Evolutionary conservation across 352 stramenopile genomes (phyloP).

Genomic region (Globisporangium acanthophoron): DNA sequence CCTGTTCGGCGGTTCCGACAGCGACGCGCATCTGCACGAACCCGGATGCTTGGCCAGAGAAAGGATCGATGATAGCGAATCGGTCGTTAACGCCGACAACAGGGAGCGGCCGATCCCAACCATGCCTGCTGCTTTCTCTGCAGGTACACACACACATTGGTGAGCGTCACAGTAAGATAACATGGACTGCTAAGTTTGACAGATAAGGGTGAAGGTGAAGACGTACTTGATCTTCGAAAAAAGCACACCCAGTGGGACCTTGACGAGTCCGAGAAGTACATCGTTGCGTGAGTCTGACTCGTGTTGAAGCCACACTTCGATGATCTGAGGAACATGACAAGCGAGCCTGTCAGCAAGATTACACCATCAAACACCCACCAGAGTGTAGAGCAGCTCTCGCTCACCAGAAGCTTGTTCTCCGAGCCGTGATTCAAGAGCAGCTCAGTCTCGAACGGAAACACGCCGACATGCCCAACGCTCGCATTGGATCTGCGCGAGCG

Average conservation of each 20-base stretch:
- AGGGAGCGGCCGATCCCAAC: slow-evolving; percentile 14
- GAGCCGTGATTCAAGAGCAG: slow-evolving; percentile 18
- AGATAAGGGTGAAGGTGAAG: neutral
- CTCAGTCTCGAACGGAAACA: slow-evolving; percentile 23
- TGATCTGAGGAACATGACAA: slow-evolving; percentile 19
- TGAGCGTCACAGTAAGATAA: neutral
- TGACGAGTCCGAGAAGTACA: slow-evolving; percentile 30
- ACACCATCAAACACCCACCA: neutral
- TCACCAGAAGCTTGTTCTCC: slow-evolving; percentile 27
- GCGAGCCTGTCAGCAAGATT: neutral
- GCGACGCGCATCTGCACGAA: slow-evolving; percentile 27
- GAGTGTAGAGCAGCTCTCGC: neutral
- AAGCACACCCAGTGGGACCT: slow-evolving; percentile 23
- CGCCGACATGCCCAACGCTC: slow-evolving; percentile 15
- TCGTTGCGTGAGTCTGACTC: slow-evolving; percentile 8
- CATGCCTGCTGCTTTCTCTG: neutral
- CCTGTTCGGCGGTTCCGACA: slow-evolving; percentile 51
- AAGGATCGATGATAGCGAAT: slow-evolving; percentile 39
- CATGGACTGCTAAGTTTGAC: neutral
- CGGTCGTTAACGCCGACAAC: slow-evolving; percentile 24
- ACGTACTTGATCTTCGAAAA: slow-evolving; percentile 23
- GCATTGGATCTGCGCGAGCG: neutral
- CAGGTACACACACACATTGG: neutral
- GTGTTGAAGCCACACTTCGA: slow-evolving; percentile 32
- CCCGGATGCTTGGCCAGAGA: slow-evolving; percentile 28